Evolutionary conservation across 2,329 filamentous ascomycete genomes (phyloP).

Genomic region (Penicillium sp.): DNA sequence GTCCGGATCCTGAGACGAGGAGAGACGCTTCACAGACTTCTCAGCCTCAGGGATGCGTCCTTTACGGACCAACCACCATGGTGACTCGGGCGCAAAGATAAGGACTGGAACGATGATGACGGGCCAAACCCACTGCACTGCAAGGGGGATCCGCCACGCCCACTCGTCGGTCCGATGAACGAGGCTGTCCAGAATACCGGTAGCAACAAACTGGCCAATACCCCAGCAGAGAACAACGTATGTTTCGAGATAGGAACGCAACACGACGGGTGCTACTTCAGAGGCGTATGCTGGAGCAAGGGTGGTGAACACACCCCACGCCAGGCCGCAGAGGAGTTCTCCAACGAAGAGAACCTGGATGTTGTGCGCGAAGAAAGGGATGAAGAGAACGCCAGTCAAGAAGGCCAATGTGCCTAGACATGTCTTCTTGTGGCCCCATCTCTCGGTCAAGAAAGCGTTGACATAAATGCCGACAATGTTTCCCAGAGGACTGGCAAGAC

Average conservation of each 20-base stretch:
- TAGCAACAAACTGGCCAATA: slow-evolving; percentile 60
- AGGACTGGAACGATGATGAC: slow-evolving; percentile 20
- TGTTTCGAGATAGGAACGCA: slow-evolving; percentile 60
- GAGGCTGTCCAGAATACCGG: slow-evolving; percentile 1
- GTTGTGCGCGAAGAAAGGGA: slow-evolving; percentile 31
- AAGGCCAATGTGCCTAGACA: slow-evolving; percentile 4
- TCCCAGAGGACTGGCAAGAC: slow-evolving; percentile 6
- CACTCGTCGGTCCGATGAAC: slow-evolving; percentile 5
- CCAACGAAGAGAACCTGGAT: slow-evolving; percentile 29
- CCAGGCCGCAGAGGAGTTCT: slow-evolving; percentile 28
- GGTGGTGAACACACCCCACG: slow-evolving; percentile 26
- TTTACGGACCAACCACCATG: slow-evolving; percentile 13
- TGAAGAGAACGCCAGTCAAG: slow-evolving; percentile 27
- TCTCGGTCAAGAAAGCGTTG: slow-evolving; percentile 9
- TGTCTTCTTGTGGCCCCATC: slow-evolving; percentile 11
- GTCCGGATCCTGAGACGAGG: slow-evolving; percentile 3
- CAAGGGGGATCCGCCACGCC: slow-evolving; percentile 23
- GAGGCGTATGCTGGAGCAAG: slow-evolving; percentile 65
- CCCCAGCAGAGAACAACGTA: slow-evolving; percentile 63
- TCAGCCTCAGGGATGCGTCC: slow-evolving; percentile 20
- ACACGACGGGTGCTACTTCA: slow-evolving; percentile 62
- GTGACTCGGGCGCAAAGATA: slow-evolving; percentile 4
- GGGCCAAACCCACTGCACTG: slow-evolving; percentile 33
- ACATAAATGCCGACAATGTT: slow-evolving; percentile 10
- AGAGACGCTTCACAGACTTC: slow-evolving; percentile 16